Evolutionary conservation across 768 basidiomycete species (phyloP), one percentile per base, ranked within the genome.

Genomic region (Galerina sulciceps): DNA sequence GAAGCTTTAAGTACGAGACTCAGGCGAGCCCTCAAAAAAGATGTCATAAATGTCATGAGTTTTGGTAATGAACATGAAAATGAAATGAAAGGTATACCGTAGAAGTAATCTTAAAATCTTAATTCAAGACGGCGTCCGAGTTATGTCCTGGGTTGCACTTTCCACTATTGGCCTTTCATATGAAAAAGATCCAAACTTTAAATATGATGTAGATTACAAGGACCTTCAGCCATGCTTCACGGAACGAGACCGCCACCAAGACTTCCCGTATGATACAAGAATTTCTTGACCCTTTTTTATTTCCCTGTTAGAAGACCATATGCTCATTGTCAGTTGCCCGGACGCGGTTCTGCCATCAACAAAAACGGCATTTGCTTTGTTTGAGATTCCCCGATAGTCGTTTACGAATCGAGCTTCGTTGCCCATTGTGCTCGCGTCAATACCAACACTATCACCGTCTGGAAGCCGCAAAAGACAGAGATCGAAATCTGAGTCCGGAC

Each of bases 351-450:
- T 75, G 37, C 74, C 72, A 41, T 93, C 91, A 49, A 79, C 75
- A 65, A 94, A 94, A 26, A 83, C 64, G 0, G 86, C 89, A 63
- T 94, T 94, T 4, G 92, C 86, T 68, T 78, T 87, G 20, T 72
- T 70, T 48, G 69, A 75, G n/a, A 94, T 78, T 2, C 93, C 92
- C 55, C 95, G 83, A 73, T 89, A 98, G 76, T 96, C 95, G 65
- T 97, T 97, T 58, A 93, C 80, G 69, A 96, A 95, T 66, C 95
- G 79, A 1, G 89, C 89, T 71, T 94, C 92, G 73, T 96, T 97
- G 26, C 95, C 95, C 78, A 84, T 84, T 2, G 43, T 63, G 26
- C 78, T 77, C 17, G 94, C 93, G 69, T 97, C 94, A 40, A 91
- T 79, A 1, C 93, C 94, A 17, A 95, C 82, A 66, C 78, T 88